phyloP scores from a whole-genome alignment of 495 filamentous ascomycete species.

The Aspergillus bertholletiae region DNA sequence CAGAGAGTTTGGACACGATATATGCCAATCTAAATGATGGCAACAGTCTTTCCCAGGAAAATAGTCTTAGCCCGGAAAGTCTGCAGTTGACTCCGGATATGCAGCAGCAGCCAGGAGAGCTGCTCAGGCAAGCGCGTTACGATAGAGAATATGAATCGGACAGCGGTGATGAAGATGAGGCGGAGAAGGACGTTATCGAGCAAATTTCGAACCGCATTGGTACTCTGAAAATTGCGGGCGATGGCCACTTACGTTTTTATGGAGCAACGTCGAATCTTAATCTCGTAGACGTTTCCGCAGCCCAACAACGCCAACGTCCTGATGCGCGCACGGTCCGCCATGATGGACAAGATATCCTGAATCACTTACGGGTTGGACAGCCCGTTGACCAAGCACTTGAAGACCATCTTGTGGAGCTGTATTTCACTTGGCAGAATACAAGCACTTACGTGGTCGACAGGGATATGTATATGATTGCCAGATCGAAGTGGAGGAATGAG shows the following conservation, averaged over 20 bases:
- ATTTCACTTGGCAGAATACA: conserved; percentile 51
- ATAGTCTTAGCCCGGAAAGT: conserved; percentile 27
- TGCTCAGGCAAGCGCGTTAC: conserved; percentile 19
- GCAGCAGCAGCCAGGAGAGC: conserved; percentile 28
- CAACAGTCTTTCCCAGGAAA: conserved; percentile 18
- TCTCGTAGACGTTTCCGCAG: conserved; percentile 42
- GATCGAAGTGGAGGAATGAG: conserved; percentile 40
- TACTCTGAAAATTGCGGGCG: conserved; percentile 44
- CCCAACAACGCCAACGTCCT: conserved; percentile 47
- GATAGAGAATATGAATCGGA: conserved; percentile 33
- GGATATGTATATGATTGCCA: conserved; percentile 43
- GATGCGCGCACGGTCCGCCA: conserved; percentile 46
- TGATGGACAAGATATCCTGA: conserved; percentile 44
- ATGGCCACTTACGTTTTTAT: conserved; percentile 48
- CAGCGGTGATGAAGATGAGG: conserved; percentile 43
- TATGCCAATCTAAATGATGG: conserved; percentile 34
- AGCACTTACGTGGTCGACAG: conserved; percentile 48
- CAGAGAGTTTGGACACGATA: conserved; percentile 38
- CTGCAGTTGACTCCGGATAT: conserved; percentile 33
- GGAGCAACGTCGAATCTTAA: conserved; percentile 49
- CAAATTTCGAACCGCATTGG: conserved; percentile 47
- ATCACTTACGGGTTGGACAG: conserved; percentile 41
- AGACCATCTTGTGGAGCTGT: conserved; percentile 46
- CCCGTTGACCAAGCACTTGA: conserved; percentile 40
- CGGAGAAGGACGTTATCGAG: conserved; percentile 43